These are phyloP conservation scores for Euphorbia corollata DNA, from an alignment of 441 rosid species.

Conservation along the genomic window DNA sequence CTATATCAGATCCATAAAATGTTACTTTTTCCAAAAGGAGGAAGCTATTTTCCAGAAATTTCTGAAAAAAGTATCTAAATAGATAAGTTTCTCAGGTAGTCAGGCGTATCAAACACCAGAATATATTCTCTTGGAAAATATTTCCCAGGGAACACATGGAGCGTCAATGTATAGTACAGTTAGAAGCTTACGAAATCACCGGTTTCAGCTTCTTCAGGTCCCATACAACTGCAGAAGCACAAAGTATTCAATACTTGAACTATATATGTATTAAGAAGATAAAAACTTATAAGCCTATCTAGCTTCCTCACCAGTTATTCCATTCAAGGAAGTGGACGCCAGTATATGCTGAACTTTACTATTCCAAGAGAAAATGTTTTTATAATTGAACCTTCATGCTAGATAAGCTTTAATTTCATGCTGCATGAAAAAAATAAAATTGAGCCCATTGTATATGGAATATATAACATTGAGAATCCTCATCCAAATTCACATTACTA, in stretches of 20 bases:
- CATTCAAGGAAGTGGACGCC: slow-evolving; percentile 89
- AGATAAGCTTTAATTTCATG: too few species aligned
- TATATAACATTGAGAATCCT: background rate
- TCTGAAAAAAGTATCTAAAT: background rate
- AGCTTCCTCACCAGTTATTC: slow-evolving; percentile 76
- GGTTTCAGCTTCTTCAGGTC: slow-evolving; percentile 97
- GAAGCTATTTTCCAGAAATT: background rate
- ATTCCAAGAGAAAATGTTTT: slow-evolving; percentile 57
- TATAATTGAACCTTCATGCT: too few species aligned
- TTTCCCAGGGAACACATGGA: background rate
- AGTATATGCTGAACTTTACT: slow-evolving; percentile 86
- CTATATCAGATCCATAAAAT: background rate
- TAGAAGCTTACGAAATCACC: slow-evolving; percentile 61
- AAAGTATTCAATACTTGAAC: slow-evolving; percentile 14
- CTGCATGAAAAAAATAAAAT: too few species aligned
- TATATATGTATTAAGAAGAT: slow-evolving; percentile 11
- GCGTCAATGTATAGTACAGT: background rate
- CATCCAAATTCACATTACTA: background rate
- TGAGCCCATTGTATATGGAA: too few species aligned
- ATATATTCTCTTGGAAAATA: background rate
- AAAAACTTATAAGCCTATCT: slow-evolving; percentile 7
- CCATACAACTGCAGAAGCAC: slow-evolving; percentile 70
- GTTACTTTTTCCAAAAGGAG: background rate
- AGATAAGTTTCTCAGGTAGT: background rate
- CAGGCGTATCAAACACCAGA: background rate